Evolutionary conservation across 768 basidiomycete species (phyloP).

Genomic region (Melanogaster broomeanus): DNA sequence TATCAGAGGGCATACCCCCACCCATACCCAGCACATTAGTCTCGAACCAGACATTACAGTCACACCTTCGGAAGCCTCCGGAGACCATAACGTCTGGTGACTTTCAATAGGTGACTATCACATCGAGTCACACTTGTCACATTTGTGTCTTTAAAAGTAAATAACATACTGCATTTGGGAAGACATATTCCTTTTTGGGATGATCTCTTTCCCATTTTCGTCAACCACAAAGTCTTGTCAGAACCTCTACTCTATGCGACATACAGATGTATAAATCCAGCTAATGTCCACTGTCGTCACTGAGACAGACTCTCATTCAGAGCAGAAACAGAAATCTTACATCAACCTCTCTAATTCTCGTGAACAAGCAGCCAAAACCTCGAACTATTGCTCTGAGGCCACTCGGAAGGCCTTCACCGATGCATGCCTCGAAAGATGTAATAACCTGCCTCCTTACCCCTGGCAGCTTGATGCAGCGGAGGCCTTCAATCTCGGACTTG

Average conservation of each 20-base stretch:
- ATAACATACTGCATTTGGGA: neutral
- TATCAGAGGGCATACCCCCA: too few species aligned
- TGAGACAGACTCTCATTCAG: neutral
- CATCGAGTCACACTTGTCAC: conserved; percentile 5
- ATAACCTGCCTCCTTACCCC: neutral
- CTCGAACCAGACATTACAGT: too few species aligned
- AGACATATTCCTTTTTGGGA: neutral
- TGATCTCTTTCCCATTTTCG: neutral
- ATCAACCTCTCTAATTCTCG: neutral
- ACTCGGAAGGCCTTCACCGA: conserved; percentile 4
- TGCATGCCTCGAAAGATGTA: neutral
- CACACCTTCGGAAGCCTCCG: neutral
- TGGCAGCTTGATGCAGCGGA: conserved; percentile 13
- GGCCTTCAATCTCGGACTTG: conserved; percentile 5
- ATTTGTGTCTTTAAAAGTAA: too few species aligned
- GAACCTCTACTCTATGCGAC: neutral
- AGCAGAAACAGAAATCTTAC: conserved; percentile 2
- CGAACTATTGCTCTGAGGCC: conserved; percentile 3
- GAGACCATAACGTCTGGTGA: conserved; percentile 4
- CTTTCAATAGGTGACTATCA: neutral
- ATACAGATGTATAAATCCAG: neutral
- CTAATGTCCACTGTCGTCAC: conserved; percentile 8
- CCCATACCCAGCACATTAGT: too few species aligned
- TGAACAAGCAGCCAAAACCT: neutral
- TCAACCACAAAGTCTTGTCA: neutral